A percentile compares a stretch with the other conserved stretches of the same genome.
Evolutionary conservation across 345 rosid species (phyloP).

Genomic region (Salix suchowensis): DNA sequence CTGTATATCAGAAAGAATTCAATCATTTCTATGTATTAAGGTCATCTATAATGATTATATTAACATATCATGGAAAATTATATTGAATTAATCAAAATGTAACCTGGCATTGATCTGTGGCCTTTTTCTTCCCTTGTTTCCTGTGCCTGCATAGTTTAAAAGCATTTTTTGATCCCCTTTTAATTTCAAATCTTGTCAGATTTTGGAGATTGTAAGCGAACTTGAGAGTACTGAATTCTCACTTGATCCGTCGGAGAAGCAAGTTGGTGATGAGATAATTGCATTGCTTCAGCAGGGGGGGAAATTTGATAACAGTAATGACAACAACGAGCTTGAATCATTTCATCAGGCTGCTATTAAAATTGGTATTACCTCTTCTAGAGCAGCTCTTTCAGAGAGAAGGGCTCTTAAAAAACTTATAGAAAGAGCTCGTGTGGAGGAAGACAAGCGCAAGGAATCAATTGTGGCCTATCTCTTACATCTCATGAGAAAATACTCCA

Average conservation of each 20-base stretch:
- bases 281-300: conserved; percentile 86
- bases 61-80: background rate
- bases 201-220: conserved; percentile 73
- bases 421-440: conserved; percentile 88
- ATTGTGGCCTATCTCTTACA: conserved; percentile 89
- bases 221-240: conserved; percentile 59
- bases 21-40: background rate
- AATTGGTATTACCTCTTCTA: conserved; percentile 77
- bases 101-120: background rate
- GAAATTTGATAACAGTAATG: conserved; percentile 56
- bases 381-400: conserved; percentile 89
- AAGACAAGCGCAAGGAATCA: conserved; percentile 96
- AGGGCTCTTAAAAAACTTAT: conserved; percentile 87
- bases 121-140: background rate
- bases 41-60: background rate
- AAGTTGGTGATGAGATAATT: conserved; percentile 88
- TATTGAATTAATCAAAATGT: background rate
- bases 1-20: background rate
- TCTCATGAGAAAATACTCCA: conserved; percentile 93
- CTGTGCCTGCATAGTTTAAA: background rate
- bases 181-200: conserved; percentile 40
- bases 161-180: conserved; percentile 4
- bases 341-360: conserved; percentile 80
- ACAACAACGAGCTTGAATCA: conserved; percentile 70
- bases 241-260: conserved; percentile 75